phyloP scores from a whole-genome alignment of 169 alveolate species.

The Plasmodium sp. region DNA sequence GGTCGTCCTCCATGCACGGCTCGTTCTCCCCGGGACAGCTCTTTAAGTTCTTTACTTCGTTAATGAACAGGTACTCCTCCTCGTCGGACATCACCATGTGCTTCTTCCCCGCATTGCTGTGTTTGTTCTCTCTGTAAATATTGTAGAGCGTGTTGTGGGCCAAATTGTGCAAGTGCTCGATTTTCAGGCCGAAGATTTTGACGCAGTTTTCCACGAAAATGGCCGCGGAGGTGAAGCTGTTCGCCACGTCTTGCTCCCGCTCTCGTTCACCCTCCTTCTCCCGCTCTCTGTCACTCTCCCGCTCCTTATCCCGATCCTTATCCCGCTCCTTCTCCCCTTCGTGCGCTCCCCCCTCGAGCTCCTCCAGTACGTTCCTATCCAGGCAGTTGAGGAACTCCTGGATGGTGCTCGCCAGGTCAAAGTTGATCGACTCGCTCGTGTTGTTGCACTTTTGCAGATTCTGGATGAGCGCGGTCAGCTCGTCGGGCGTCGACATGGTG shows the following conservation, averaged over 20 bases:
- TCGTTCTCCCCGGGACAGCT: constrained; percentile 11
- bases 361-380: constrained; percentile 44
- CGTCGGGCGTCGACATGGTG: constrained; percentile 26
- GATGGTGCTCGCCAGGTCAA: constrained; percentile 54
- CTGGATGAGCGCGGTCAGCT: constrained; percentile 15
- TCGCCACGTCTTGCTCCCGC: constrained; percentile 12
- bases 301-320: not conserved
- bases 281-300: not conserved
- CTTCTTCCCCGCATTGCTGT: constrained; percentile 4
- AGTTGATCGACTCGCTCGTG: constrained; percentile 56
- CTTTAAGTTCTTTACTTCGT: constrained; percentile 43
- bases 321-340: not conserved
- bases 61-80: constrained; percentile 61
- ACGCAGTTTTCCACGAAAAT: constrained; percentile 69
- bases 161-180: constrained; percentile 63
- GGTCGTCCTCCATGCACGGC: constrained; percentile 18
- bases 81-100: constrained; percentile 24
- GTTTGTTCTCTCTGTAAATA: constrained; percentile 39
- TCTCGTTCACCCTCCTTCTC: not conserved
- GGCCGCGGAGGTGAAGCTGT: constrained; percentile 69
- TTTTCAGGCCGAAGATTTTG: constrained; percentile 60
- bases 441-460: constrained; percentile 65
- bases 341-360: constrained; percentile 2
- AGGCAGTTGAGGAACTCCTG: constrained; percentile 41
- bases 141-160: constrained; percentile 67